Evolutionary conservation across 2,329 filamentous ascomycete species (phyloP).

Genomic region (Apiospora aurea): DNA sequence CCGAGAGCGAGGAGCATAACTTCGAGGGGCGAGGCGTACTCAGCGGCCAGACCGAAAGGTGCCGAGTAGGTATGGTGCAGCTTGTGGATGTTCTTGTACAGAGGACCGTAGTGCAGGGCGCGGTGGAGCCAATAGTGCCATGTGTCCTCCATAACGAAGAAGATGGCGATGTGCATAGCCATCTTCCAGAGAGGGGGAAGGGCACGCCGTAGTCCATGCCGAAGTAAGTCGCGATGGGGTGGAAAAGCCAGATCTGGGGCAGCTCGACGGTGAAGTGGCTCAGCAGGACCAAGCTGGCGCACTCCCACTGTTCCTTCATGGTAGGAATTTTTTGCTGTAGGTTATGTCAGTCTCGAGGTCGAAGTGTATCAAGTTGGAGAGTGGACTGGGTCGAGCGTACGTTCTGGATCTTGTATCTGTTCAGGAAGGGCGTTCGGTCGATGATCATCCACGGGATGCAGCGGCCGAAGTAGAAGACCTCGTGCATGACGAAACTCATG

Average conservation of each 20-base stretch:
- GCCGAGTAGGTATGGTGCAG: conserved; percentile 99
- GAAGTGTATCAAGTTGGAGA: neutral
- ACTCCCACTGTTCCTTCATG: conserved; percentile 92
- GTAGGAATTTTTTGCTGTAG: conserved; percentile 81
- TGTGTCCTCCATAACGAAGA: conserved; percentile 94
- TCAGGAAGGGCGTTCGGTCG: conserved; percentile 85
- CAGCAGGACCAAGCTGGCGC: conserved; percentile 89
- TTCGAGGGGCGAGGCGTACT: conserved; percentile 97
- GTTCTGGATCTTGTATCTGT: conserved; percentile 93
- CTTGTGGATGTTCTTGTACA: conserved; percentile 98
- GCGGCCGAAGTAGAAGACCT: conserved; percentile 92
- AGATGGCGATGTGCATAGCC: conserved; percentile 87
- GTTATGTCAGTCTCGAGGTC: conserved; percentile 34
- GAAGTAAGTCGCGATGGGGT: conserved; percentile 92
- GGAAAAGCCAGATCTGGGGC: conserved; percentile 99
- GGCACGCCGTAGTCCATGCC: conserved; percentile 88
- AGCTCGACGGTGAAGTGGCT: conserved; percentile 98
- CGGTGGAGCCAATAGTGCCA: conserved; percentile 99
- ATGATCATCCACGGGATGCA: conserved; percentile 92
- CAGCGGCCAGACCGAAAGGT: conserved; percentile 93
- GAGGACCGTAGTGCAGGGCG: conserved; percentile 88
- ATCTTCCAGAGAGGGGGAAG: conserved; percentile 86
- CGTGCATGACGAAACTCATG: conserved; percentile 96
- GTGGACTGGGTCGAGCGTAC: conserved; percentile 51
- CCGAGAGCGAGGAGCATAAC: conserved; percentile 93